Evolutionary conservation across 1,284 basidiomycete species (phyloP).

Genomic region (Mycena citricolor): DNA sequence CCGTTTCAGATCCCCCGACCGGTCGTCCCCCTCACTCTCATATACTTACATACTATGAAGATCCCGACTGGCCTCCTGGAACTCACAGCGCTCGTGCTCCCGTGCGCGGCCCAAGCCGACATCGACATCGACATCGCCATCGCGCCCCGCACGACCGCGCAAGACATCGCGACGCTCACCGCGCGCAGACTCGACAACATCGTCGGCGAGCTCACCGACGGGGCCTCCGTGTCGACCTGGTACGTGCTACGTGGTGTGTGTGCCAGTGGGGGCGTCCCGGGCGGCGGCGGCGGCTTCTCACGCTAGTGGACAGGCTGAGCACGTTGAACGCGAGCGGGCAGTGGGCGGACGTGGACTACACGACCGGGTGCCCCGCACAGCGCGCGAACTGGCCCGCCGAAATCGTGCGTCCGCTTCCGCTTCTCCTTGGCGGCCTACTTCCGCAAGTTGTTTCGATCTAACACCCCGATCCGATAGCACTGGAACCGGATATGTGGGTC

Average conservation of each 20-base stretch:
- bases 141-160: constrained; percentile 6
- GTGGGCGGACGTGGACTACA: constrained; percentile 63
- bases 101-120: no score
- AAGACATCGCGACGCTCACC: constrained; percentile 14
- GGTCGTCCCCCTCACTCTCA: no score
- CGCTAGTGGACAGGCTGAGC: constrained; percentile 38
- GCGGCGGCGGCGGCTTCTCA: neutral
- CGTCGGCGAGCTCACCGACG: constrained; percentile 12
- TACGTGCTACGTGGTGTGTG: neutral
- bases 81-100: no score
- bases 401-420: constrained; percentile 36
- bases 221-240: constrained; percentile 8
- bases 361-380: constrained; percentile 56
- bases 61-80: no score
- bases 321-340: constrained; percentile 48
- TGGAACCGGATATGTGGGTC: constrained; percentile 14
- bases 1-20: no score
- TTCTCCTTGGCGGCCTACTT: neutral
- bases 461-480: constrained; percentile 2
- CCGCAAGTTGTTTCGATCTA: neutral
- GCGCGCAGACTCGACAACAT: constrained; percentile 17
- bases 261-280: no score
- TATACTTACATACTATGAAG: no score
- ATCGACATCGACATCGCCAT: no score
- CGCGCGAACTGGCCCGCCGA: constrained; percentile 69